phyloP scores from a whole-genome alignment of 2,329 filamentous ascomycete genomes.

The Cladosporium sp. region DNA sequence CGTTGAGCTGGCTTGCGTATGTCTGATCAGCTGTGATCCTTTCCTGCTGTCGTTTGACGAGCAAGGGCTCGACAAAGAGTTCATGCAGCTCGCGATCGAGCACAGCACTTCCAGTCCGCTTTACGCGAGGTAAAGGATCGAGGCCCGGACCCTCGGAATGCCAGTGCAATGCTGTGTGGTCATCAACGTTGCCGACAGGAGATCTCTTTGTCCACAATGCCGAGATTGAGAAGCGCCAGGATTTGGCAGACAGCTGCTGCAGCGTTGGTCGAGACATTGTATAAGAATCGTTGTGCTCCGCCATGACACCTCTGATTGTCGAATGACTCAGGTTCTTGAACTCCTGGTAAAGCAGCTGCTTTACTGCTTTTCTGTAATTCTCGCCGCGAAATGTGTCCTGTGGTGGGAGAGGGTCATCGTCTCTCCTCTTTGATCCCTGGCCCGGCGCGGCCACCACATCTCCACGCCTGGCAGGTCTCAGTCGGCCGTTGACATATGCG shows the following conservation, averaged over 20 bases:
- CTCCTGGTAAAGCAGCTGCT: conserved; percentile 65
- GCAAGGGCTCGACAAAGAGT: conserved; percentile 39
- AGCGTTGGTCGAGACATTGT: conserved; percentile 67
- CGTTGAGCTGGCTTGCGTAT: conserved; percentile 44
- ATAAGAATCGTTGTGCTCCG: conserved; percentile 77
- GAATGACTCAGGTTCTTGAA: conserved; percentile 71
- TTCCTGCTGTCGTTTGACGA: conserved; percentile 37
- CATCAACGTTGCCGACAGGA: conserved; percentile 46
- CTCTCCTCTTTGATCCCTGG: not conserved
- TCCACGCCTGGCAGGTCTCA: conserved; percentile 21
- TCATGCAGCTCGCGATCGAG: conserved; percentile 49
- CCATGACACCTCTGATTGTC: conserved; percentile 72
- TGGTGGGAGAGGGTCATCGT: conserved; percentile 41
- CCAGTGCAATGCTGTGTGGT: conserved; percentile 62
- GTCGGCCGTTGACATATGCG: conserved; percentile 67
- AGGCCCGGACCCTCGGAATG: conserved; percentile 47
- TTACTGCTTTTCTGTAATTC: conserved; percentile 66
- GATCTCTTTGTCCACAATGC: conserved; percentile 66
- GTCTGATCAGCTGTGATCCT: conserved; percentile 37
- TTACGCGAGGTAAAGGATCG: conserved; percentile 58
- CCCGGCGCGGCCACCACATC: not conserved
- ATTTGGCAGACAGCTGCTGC: conserved; percentile 64
- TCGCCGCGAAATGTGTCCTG: conserved; percentile 65
- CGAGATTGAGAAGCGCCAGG: conserved; percentile 64
- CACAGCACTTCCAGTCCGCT: conserved; percentile 59